Evolutionary conservation across 768 basidiomycete genomes (phyloP), one percentile per base, ranked within the genome.

Genomic region (Calocera viscosa): DNA sequence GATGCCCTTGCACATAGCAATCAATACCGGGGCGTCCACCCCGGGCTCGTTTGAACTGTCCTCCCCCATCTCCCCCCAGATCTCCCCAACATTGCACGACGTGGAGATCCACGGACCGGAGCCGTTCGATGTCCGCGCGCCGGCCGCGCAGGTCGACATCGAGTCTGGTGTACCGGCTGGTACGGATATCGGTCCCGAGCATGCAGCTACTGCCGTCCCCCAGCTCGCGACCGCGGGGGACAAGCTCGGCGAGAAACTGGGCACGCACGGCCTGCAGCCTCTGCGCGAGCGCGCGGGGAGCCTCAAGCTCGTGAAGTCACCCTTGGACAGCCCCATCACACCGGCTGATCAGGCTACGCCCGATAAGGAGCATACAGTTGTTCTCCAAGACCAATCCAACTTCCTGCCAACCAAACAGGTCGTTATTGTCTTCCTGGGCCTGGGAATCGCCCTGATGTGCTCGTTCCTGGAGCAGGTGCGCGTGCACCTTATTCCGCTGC

Each of bases 331-430:
- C 30, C 53, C 53, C 11, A 60, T 26, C 53, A 32, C 53, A 3
- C 53, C 53, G 16, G 5, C 53, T 16, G 41, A 65, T 5, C 35
- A 41, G 19, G 24, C 11, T 17, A 22, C 43, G 2, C 40, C 65
- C 12, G 28, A 22, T 40, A 47, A 38, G 26, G 68, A 72, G 64
- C 17, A 30, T 10, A 65, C 35, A 28, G 43, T 70, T 35, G 71
- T 71, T 26, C 67, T 77, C n/a, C 72, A 74, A 64, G 77, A 77
- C 68, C 77, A 78, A 63, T 76, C 76, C 10, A 77, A 77, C 68
- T 69, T 78, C 12, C 70, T 78, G n/a, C 76, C 77, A 8, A 68
- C 69, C 5, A 72, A 67, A 66, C 77, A 77, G 70, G 70, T 78
- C 65, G 70, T 78, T 19, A 28, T 76, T 66, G 75, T 79, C 26